Evolutionary conservation across 2,329 filamentous ascomycete species (phyloP).

Genomic region (Sordariomycetes sp.): DNA sequence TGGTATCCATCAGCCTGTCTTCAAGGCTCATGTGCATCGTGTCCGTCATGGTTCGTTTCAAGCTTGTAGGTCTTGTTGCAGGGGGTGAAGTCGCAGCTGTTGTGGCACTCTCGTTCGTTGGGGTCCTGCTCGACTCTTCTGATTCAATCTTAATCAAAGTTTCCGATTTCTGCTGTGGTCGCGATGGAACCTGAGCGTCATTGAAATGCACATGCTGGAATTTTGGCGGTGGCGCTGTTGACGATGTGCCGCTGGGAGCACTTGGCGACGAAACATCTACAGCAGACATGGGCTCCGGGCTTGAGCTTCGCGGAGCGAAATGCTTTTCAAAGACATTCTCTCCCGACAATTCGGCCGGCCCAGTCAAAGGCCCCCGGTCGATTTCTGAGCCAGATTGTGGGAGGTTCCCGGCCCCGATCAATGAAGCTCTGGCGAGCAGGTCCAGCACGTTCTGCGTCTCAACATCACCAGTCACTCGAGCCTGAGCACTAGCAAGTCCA

Average conservation of each 20-base stretch:
- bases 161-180: too few relatives aligned
- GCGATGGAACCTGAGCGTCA: constrained; percentile 3
- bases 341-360: constrained; percentile 63
- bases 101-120: constrained; percentile 46
- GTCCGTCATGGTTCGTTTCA: constrained; percentile 88
- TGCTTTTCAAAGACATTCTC: constrained; percentile 80
- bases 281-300: constrained; percentile 28
- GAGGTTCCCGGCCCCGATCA: constrained; percentile 61
- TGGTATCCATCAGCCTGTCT: constrained; percentile 73
- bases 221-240: constrained; percentile 7
- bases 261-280: neutral
- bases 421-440: constrained; percentile 69
- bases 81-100: constrained; percentile 45
- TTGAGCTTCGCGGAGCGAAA: constrained; percentile 51
- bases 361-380: constrained; percentile 58
- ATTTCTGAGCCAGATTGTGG: constrained; percentile 34
- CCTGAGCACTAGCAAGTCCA: constrained; percentile 74
- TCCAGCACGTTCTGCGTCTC: constrained; percentile 90
- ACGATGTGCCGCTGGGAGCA: neutral
- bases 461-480: constrained; percentile 70
- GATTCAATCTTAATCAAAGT: constrained; percentile 15
- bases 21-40: constrained; percentile 65
- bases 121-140: constrained; percentile 41
- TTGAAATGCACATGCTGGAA: constrained; percentile 7
- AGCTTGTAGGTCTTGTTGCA: constrained; percentile 49